These are phyloP conservation scores for Colletotrichum orchidophilum DNA, from an alignment of 2,329 filamentous ascomycete species.

Conservation along the genomic window DNA sequence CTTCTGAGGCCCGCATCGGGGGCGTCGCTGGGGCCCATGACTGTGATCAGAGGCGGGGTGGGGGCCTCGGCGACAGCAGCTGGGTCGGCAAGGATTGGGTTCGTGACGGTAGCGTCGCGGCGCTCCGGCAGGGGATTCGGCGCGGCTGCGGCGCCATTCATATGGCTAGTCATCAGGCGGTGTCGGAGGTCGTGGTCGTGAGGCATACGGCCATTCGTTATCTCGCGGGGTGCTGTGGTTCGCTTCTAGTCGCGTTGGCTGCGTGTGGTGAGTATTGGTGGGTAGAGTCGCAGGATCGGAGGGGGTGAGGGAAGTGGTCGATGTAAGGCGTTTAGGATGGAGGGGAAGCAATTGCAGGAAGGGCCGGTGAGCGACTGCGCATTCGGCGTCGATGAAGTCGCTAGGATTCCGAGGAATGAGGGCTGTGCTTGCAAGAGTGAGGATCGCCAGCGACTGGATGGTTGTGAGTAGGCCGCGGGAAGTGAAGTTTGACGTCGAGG, in stretches of 20 bases:
- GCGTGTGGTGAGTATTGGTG: slow-evolving; percentile 2
- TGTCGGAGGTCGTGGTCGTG: slow-evolving; percentile 23
- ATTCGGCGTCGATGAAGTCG: neutral
- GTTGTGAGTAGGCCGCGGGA: neutral
- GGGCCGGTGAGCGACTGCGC: slow-evolving; percentile 5
- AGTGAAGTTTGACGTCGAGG: neutral
- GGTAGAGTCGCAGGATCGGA: slow-evolving; percentile 1
- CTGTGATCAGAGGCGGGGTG: slow-evolving; percentile 21
- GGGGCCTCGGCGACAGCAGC: slow-evolving; percentile 11
- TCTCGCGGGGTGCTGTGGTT: neutral
- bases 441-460: slow-evolving; percentile 1
- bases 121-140: slow-evolving; percentile 24
- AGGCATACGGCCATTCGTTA: slow-evolving; percentile 32
- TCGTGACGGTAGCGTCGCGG: slow-evolving; percentile 21
- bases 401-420: slow-evolving; percentile 4
- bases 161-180: slow-evolving; percentile 44
- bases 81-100: slow-evolving; percentile 1
- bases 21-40: slow-evolving; percentile 26
- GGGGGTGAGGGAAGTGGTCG: neutral
- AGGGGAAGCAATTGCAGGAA: slow-evolving; percentile 16
- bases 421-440: slow-evolving; percentile 1
- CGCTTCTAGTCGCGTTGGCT: neutral
- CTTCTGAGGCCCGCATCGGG: slow-evolving; percentile 81
- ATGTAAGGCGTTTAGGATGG: slow-evolving; percentile 22
- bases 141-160: slow-evolving; percentile 41